Percentiles rank a stretch among this genome's conserved stretches.
These are phyloP conservation scores for Sanghuangporus weigelae DNA, from an alignment of 1,284 basidiomycete genomes.

Conservation along the genomic window DNA sequence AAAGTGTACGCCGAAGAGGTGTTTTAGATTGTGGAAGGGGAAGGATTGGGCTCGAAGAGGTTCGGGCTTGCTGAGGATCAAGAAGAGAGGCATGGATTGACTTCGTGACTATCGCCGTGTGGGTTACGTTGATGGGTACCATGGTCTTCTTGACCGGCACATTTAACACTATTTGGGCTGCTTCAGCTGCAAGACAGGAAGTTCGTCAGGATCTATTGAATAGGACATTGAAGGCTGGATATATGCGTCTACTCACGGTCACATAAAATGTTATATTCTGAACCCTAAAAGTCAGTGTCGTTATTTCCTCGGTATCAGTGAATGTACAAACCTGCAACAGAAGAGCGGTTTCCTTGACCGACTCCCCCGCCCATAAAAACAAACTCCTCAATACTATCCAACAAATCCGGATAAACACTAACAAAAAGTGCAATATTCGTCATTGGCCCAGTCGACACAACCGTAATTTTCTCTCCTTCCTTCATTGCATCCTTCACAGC, in stretches of 20 bases:
- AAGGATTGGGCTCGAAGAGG: neutral
- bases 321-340: conserved; percentile 50
- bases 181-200: conserved; percentile 49
- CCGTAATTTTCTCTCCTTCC: conserved; percentile 49
- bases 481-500: conserved; percentile 52
- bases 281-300: neutral
- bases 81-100: conserved; percentile 49
- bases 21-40: conserved; percentile 41
- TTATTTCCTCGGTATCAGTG: neutral
- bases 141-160: conserved; percentile 51
- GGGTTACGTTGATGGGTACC: conserved; percentile 83
- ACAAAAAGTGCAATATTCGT: conserved; percentile 82
- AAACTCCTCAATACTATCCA: conserved; percentile 67
- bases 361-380: conserved; percentile 89
- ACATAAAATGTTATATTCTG: conserved; percentile 78
- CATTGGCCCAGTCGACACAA: conserved; percentile 76
- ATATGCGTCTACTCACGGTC: conserved; percentile 51
- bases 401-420: conserved; percentile 61
- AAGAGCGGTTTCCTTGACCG: conserved; percentile 75
- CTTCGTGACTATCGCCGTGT: conserved; percentile 68
- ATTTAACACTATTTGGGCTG: conserved; percentile 74
- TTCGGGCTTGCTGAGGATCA: conserved; percentile 25
- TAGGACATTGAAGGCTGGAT: neutral
- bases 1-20: conserved; percentile 64
- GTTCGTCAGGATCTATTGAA: neutral